A percentile compares a stretch with the other conserved stretches of the same genome.
Evolutionary conservation across 1,139 yeast genomes (phyloP).

Genomic region (Pneumocystis sp.): DNA sequence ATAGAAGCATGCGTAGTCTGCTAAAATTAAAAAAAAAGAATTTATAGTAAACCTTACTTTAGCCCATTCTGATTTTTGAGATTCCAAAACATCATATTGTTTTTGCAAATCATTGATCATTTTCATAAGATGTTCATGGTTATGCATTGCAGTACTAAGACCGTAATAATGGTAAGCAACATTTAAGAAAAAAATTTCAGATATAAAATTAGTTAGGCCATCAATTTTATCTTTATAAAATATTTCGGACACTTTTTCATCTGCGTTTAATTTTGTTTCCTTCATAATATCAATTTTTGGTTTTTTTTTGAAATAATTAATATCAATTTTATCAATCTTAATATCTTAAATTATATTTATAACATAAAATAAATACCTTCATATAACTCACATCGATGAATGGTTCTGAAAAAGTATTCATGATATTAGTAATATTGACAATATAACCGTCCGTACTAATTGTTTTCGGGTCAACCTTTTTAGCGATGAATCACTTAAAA

Average conservation of each 20-base stretch:
- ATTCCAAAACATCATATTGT: conserved; percentile 33
- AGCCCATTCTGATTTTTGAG: conserved; percentile 14
- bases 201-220: conserved; percentile 54
- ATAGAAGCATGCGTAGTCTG: conserved; percentile 18
- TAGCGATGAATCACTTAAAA: background rate
- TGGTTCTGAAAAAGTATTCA: conserved; percentile 66
- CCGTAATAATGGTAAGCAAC: conserved; percentile 78
- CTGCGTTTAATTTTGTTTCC: conserved; percentile 72
- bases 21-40: conserved; percentile 17
- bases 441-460: conserved; percentile 70
- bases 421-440: conserved; percentile 55
- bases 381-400: conserved; percentile 49
- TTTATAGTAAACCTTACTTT: background rate
- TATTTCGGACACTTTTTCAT: conserved; percentile 51
- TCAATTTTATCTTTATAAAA: conserved; percentile 30
- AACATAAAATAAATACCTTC: conserved; percentile 17
- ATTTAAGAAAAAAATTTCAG: conserved; percentile 73
- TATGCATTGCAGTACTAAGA: conserved; percentile 57
- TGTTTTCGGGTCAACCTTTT: conserved; percentile 41
- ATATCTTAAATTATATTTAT: conserved; percentile 21
- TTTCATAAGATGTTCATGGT: conserved; percentile 40
- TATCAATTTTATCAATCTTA: conserved; percentile 60
- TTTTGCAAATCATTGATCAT: conserved; percentile 39
- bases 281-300: conserved; percentile 46
- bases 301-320: conserved; percentile 41